A percentile compares a stretch with the other conserved stretches of the same genome.
Evolutionary conservation across 352 stramenopile genomes (phyloP).

Genomic region (Phytophthora sp.): DNA sequence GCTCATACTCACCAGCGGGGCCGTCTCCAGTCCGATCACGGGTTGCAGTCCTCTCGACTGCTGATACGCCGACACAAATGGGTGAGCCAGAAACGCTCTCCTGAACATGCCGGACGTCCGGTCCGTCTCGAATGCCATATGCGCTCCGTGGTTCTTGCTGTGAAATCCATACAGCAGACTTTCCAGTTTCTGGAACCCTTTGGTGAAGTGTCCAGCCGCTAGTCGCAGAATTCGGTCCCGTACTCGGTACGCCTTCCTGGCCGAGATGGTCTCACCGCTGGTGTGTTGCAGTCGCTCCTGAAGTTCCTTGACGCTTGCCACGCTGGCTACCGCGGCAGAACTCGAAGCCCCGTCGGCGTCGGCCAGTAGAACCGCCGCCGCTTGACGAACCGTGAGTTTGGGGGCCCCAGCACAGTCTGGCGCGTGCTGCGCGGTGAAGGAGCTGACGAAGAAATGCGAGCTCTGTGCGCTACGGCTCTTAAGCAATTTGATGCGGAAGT

Average conservation of each 20-base stretch:
- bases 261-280: constrained; percentile 42
- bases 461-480: constrained; percentile 46
- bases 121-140: constrained; percentile 38
- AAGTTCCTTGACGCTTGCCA: constrained; percentile 41
- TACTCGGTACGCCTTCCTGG: constrained; percentile 42
- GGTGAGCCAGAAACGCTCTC: constrained; percentile 36
- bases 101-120: constrained; percentile 25
- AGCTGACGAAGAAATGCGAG: constrained; percentile 48
- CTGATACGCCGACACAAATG: constrained; percentile 34
- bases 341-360: constrained; percentile 1
- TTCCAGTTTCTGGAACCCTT: constrained; percentile 42
- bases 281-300: constrained; percentile 27
- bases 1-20: constrained; percentile 38
- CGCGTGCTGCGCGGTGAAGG: constrained; percentile 32
- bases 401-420: constrained; percentile 27
- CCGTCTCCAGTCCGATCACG: constrained; percentile 34
- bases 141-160: constrained; percentile 33
- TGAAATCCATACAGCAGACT: constrained; percentile 38
- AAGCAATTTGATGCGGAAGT: constrained; percentile 45
- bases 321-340: constrained; percentile 19
- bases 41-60: constrained; percentile 31
- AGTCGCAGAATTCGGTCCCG: constrained; percentile 38
- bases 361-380: constrained; percentile 29
- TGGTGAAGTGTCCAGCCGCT: constrained; percentile 37
- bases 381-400: constrained; percentile 47